These are phyloP conservation scores for Hyaloscypha bicolor DNA, from an alignment of 495 filamentous ascomycete species.

Conservation along the genomic window DNA sequence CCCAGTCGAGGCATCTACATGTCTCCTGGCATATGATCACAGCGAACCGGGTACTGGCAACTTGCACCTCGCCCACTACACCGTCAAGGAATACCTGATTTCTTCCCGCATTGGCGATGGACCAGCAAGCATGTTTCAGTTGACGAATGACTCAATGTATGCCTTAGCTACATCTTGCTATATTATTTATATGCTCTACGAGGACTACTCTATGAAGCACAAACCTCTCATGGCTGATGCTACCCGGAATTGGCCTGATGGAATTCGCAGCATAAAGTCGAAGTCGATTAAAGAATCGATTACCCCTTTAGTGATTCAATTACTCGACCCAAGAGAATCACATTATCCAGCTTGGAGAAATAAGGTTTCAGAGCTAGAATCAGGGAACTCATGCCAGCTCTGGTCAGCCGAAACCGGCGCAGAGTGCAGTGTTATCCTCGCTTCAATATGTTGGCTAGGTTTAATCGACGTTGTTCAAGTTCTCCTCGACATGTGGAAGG, in stretches of 20 bases:
- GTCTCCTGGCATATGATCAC: neutral
- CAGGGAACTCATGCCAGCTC: neutral
- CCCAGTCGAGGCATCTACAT: neutral
- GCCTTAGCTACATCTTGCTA: neutral
- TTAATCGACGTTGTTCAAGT: neutral
- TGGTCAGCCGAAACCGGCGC: neutral
- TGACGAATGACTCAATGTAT: neutral
- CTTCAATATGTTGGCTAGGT: neutral
- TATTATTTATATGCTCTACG: neutral
- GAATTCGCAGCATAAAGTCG: neutral
- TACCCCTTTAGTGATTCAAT: neutral
- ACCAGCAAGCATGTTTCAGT: neutral
- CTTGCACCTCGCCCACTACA: neutral
- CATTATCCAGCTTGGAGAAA: neutral
- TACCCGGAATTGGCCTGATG: neutral
- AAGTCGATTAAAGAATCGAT: neutral
- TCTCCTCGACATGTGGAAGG: neutral
- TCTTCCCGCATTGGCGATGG: neutral
- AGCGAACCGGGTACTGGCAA: neutral
- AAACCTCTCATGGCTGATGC: neutral
- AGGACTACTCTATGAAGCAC: neutral
- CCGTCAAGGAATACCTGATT: slow-evolving; percentile 4
- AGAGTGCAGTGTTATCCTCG: neutral
- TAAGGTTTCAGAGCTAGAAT: neutral
- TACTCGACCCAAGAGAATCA: neutral